Evolutionary conservation across 169 alveolate species (phyloP).

Genomic region (Hepatocystis sp.): DNA sequence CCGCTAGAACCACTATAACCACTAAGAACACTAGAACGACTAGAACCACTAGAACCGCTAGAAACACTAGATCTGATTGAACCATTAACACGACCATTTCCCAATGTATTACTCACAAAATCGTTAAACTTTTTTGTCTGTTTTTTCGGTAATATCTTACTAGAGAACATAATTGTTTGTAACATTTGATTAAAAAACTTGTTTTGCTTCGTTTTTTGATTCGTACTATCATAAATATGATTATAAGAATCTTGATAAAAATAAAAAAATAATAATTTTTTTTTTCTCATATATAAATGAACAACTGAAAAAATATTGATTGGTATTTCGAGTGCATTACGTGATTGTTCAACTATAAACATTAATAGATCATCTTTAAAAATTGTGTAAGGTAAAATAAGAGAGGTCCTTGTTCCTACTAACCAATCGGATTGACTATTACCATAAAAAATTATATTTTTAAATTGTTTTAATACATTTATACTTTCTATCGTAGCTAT

Average conservation of each 20-base stretch:
- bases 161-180: slow-evolving; percentile 44
- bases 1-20: too few species aligned
- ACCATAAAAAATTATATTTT: slow-evolving; percentile 82
- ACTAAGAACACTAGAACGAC: too few species aligned
- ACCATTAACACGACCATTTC: too few species aligned
- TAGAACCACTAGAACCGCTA: too few species aligned
- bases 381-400: slow-evolving; percentile 79
- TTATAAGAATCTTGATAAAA: slow-evolving; percentile 61
- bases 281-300: slow-evolving; percentile 70
- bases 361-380: slow-evolving; percentile 54
- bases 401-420: slow-evolving; percentile 86
- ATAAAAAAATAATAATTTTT: slow-evolving; percentile 47
- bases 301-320: slow-evolving; percentile 62
- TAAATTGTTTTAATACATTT: slow-evolving; percentile 71
- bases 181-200: slow-evolving; percentile 54
- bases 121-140: slow-evolving; percentile 18
- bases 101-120: slow-evolving; percentile 2
- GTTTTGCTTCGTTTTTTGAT: slow-evolving; percentile 34
- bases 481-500: slow-evolving; percentile 76
- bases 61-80: too few species aligned
- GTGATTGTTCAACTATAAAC: slow-evolving; percentile 65
- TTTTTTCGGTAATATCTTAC: slow-evolving; percentile 23
- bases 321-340: slow-evolving; percentile 78
- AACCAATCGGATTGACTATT: slow-evolving; percentile 82
- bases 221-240: slow-evolving; percentile 35